Evolutionary conservation across 2,329 filamentous ascomycete genomes (phyloP), one percentile per base, ranked within the genome.

Genomic region (Paraphaeosphaeria minitans): DNA sequence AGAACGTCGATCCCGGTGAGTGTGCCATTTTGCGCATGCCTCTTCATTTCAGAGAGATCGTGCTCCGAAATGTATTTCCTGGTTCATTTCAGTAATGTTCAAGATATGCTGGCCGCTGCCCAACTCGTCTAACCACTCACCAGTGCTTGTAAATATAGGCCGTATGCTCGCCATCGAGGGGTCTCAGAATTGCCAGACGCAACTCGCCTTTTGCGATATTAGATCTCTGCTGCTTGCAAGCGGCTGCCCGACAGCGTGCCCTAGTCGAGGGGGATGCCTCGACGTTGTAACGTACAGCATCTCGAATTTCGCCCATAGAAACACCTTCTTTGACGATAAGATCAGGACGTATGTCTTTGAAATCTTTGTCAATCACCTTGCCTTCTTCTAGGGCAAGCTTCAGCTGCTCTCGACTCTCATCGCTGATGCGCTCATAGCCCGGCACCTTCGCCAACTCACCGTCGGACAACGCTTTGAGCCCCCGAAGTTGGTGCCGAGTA

Each of bases 21-120:
- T 49, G 84, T 83, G 55, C 91, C 83, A 14, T 76, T 74, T 2
- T 79, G 77, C 60, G 87, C 82, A 13, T 78, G 73, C 1, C 86
- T 79, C 60, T 87, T 84, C 39, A 91, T 77, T 60, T 89, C 87
- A 52, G 80, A 67, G 58, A 97, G 78, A 66, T 91, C 85, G 53
- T 83, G 81, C 24, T 91, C 89, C 12, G 92, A 95, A 46, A 93
- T 85, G 68, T 93, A 97, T 14, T 92, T 92, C 93, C 93, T 95
- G 52, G 3, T 21, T 42, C n/a, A 24, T 39, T 22, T 59, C 27
- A 61, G 49, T 24, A 6, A n/a, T 9, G 4, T 55, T 58, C 27
- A 65, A 29, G 24, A 31, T 19, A 9, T 29, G 14, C 22, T 9
- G 22, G 24, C 1, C 4, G 7, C 4, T 47, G 16, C 10, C 8